Conservation (phyloP, 2,329 filamentous ascomycete genomes). For the Aspergillus japonicus region DNA sequence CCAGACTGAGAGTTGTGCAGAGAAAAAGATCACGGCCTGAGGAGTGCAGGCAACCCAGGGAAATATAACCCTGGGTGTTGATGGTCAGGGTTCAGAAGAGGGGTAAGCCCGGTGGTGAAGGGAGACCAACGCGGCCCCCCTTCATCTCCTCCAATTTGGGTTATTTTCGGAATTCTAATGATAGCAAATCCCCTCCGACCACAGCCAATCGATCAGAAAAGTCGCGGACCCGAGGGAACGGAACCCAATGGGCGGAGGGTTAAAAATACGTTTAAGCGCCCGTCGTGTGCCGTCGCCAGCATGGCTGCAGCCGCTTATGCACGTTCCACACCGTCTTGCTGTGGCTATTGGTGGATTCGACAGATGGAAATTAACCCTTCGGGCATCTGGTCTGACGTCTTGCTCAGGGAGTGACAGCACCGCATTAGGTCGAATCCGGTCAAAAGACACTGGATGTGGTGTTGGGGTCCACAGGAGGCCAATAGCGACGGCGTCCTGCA, state of each 20-base stretch:
- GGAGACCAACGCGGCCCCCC: neutral
- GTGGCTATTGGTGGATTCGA: neutral
- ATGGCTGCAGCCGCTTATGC: conserved; percentile 4
- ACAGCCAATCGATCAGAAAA: conserved; percentile 1
- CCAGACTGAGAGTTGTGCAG: neutral
- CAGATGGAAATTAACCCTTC: neutral
- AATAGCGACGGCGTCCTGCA: neutral
- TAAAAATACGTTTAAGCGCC: conserved; percentile 20
- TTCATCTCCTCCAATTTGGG: neutral
- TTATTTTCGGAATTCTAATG: conserved; percentile 10
- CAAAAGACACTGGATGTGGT: no score
- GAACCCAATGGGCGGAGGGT: conserved; percentile 13
- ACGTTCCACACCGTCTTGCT: neutral
- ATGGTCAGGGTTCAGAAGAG: neutral
- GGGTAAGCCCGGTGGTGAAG: neutral
- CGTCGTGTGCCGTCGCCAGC: conserved; percentile 3
- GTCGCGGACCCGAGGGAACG: conserved; percentile 2
- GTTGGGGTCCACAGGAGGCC: neutral
- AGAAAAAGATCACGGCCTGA: neutral
- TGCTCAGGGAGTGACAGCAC: no score
- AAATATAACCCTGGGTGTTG: neutral
- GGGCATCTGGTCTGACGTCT: neutral
- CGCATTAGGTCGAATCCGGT: no score
- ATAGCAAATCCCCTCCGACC: conserved; percentile 7
- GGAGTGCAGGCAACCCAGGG: neutral